Evolutionary conservation across 1,284 basidiomycete species (phyloP).

Genomic region (Athelia sp.): DNA sequence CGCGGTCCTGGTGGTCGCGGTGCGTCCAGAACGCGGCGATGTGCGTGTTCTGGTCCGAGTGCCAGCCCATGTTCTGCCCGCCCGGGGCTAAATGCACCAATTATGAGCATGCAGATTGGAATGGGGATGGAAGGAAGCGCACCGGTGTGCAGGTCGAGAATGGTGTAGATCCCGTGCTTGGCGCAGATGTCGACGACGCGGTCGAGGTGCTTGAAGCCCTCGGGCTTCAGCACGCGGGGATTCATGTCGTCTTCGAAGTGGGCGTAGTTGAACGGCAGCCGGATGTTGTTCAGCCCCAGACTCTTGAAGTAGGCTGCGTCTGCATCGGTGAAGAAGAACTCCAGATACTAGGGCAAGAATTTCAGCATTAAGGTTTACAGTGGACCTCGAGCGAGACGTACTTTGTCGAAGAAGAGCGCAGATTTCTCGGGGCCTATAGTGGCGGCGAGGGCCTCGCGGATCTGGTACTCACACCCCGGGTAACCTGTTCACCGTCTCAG

Average conservation of each 20-base stretch:
- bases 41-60: constrained; percentile 47
- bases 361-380: not conserved
- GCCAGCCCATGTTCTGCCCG: constrained; percentile 56
- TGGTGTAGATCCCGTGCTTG: constrained; percentile 52
- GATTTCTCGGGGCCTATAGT: constrained; percentile 64
- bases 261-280: constrained; percentile 61
- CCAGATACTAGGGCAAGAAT: constrained; percentile 64
- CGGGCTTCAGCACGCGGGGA: constrained; percentile 52
- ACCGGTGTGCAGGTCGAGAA: constrained; percentile 53
- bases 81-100: constrained; percentile 41
- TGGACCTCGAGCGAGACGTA: constrained; percentile 18
- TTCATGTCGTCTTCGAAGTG: constrained; percentile 68
- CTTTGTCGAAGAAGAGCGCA: constrained; percentile 76
- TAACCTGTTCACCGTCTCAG: constrained; percentile 44
- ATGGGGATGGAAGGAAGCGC: not conserved
- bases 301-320: constrained; percentile 68
- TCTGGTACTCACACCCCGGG: constrained; percentile 59
- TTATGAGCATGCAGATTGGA: not conserved
- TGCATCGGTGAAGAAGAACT: constrained; percentile 69
- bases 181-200: constrained; percentile 56
- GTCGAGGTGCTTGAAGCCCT: constrained; percentile 62
- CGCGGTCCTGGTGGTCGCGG: constrained; percentile 72
- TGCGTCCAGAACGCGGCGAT: constrained; percentile 66
- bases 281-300: constrained; percentile 68
- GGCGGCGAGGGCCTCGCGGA: constrained; percentile 61